Evolutionary conservation across 2,329 filamentous ascomycete genomes (phyloP).

Genomic region (Colletotrichum sp.): DNA sequence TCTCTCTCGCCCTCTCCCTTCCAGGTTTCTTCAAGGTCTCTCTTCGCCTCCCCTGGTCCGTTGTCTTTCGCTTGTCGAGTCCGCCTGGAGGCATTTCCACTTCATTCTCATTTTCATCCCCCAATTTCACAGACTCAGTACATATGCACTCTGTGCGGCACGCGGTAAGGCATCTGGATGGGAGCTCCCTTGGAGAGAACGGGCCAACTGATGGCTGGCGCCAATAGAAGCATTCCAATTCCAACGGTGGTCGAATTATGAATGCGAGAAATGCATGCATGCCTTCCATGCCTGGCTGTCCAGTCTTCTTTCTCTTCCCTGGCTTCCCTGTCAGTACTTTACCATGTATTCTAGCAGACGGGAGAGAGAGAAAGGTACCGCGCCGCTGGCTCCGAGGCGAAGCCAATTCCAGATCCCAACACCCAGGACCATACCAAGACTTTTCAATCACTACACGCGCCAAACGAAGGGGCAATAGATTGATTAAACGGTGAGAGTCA

Average conservation of each 20-base stretch:
- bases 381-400: neutral
- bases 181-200: neutral
- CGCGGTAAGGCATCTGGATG: neutral
- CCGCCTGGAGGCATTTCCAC: neutral
- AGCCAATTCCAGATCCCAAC: neutral
- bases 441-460: neutral
- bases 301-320: neutral
- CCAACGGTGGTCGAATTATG: neutral
- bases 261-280: neutral
- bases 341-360: neutral
- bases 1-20: neutral
- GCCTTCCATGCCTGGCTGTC: neutral
- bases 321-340: neutral
- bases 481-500: conserved; percentile 14
- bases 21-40: neutral
- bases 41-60: neutral
- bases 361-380: neutral
- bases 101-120: neutral
- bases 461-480: neutral
- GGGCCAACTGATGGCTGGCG: neutral
- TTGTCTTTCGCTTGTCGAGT: neutral
- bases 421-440: conserved; percentile 9
- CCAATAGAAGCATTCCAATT: neutral
- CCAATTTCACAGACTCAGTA: neutral
- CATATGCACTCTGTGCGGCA: neutral